These are phyloP conservation scores for Colletotrichum nymphaeae DNA, from an alignment of 2,329 filamentous ascomycete genomes.

Conservation along the genomic window DNA sequence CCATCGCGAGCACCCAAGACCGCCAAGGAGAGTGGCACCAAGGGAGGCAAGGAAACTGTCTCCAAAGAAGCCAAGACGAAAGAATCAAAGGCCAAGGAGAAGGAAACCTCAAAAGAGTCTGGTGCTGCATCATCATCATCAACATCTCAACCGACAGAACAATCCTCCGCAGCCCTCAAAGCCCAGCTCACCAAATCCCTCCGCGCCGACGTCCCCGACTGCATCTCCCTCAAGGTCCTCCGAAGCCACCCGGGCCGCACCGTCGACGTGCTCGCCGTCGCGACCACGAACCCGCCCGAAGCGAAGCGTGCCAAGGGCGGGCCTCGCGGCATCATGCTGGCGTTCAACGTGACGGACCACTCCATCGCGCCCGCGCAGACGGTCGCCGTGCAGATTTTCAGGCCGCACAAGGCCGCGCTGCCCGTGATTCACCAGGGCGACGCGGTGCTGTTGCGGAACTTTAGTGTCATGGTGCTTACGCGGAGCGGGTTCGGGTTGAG, in stretches of 20 bases:
- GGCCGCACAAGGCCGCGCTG: conserved; percentile 67
- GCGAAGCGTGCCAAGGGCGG: conserved; percentile 67
- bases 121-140: background rate
- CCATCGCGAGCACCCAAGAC: conserved; percentile 37
- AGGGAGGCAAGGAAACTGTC: background rate
- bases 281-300: conserved; percentile 60
- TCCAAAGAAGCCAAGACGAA: background rate
- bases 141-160: background rate
- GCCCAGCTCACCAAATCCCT: conserved; percentile 58
- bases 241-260: conserved; percentile 60
- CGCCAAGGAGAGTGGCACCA: background rate
- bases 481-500: conserved; percentile 66
- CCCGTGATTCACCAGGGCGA: conserved; percentile 68
- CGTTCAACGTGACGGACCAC: conserved; percentile 68
- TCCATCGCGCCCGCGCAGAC: conserved; percentile 62
- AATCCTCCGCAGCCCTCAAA: conserved; percentile 48
- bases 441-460: conserved; percentile 67
- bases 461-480: conserved; percentile 65
- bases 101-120: background rate
- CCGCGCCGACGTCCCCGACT: conserved; percentile 63
- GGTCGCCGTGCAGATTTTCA: conserved; percentile 67
- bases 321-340: conserved; percentile 69
- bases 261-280: conserved; percentile 67
- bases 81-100: background rate
- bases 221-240: conserved; percentile 62